A percentile compares a stretch with the other conserved stretches of the same genome.
Evolutionary conservation across 2,329 filamentous ascomycete genomes (phyloP).

Genomic region (Claviceps sp.): DNA sequence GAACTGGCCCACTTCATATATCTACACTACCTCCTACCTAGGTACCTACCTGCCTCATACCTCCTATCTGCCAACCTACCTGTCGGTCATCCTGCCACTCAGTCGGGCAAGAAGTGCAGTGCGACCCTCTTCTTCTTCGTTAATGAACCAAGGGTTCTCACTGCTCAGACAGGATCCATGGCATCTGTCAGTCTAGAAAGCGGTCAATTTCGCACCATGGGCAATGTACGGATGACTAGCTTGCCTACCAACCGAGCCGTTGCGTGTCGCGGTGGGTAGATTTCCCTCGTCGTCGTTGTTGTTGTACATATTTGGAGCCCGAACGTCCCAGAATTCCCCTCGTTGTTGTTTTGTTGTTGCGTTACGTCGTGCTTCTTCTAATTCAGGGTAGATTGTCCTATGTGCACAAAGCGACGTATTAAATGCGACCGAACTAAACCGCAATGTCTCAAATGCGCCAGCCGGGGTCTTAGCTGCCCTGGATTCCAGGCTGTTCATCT

Average conservation of each 20-base stretch:
- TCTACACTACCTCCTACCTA: too few species aligned
- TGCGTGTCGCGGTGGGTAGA: conserved; percentile 7
- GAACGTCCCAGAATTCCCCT: too few species aligned
- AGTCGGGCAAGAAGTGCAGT: too few species aligned
- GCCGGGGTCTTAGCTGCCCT: conserved; percentile 8
- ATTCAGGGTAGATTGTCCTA: conserved; percentile 8
- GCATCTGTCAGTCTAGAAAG: background rate
- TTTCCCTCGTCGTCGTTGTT: background rate
- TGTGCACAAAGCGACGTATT: conserved; percentile 10
- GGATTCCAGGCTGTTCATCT: conserved; percentile 9
- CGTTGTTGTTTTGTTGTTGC: too few species aligned
- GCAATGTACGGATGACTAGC: conserved; percentile 9
- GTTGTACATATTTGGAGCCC: too few species aligned
- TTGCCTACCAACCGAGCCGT: conserved; percentile 8
- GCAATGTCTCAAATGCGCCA: conserved; percentile 9
- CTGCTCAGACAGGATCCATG: too few species aligned
- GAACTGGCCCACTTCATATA: too few species aligned
- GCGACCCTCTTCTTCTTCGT: too few species aligned
- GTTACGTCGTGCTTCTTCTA: background rate
- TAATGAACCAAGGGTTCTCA: too few species aligned
- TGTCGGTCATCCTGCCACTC: too few species aligned
- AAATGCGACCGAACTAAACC: conserved; percentile 12
- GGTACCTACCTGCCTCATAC: too few species aligned
- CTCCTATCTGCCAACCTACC: too few species aligned
- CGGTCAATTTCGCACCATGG: background rate